Conservation (phyloP, 2,329 filamentous ascomycete genomes). For the Madurella fahalii region DNA sequence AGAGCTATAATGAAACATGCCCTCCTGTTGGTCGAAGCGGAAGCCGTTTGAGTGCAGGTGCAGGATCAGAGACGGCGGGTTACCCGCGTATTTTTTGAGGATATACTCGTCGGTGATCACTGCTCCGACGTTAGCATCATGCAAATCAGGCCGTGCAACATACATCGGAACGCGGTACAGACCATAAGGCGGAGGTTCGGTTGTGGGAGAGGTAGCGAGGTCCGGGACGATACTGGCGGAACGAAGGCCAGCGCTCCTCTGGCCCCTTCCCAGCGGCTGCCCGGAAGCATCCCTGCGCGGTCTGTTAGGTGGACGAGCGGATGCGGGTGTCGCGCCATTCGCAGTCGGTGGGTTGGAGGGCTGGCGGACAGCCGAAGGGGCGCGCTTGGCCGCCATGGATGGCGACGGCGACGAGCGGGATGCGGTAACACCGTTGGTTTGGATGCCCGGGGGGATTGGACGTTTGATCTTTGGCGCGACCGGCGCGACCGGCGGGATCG, state of each 20-base stretch:
- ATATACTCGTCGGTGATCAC: constrained; percentile 65
- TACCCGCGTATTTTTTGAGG: constrained; percentile 65
- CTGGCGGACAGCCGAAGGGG: constrained; percentile 47
- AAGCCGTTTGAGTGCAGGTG: constrained; percentile 85
- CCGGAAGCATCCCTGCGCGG: constrained; percentile 53
- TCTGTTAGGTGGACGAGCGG: constrained; percentile 52
- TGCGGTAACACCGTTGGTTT: constrained; percentile 58
- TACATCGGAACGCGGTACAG: constrained; percentile 21
- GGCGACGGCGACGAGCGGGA: constrained; percentile 58
- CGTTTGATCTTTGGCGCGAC: constrained; percentile 62
- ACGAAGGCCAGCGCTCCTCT: constrained; percentile 47
- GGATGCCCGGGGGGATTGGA: constrained; percentile 60
- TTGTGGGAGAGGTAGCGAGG: constrained; percentile 31
- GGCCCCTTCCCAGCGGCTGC: constrained; percentile 43
- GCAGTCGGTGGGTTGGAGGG: constrained; percentile 41
- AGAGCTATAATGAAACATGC: constrained; percentile 86
- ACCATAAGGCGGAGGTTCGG: constrained; percentile 53
- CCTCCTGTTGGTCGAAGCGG: constrained; percentile 88
- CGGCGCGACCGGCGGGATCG: constrained; percentile 41
- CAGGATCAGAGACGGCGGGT: constrained; percentile 76
- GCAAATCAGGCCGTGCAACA: background rate
- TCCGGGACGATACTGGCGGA: constrained; percentile 48
- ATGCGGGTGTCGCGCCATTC: constrained; percentile 44
- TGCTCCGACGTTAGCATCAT: constrained; percentile 17
- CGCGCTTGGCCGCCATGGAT: constrained; percentile 53